Conservation (phyloP, 2,329 filamentous ascomycete species). For the Ceratocystis alfenasii region DNA sequence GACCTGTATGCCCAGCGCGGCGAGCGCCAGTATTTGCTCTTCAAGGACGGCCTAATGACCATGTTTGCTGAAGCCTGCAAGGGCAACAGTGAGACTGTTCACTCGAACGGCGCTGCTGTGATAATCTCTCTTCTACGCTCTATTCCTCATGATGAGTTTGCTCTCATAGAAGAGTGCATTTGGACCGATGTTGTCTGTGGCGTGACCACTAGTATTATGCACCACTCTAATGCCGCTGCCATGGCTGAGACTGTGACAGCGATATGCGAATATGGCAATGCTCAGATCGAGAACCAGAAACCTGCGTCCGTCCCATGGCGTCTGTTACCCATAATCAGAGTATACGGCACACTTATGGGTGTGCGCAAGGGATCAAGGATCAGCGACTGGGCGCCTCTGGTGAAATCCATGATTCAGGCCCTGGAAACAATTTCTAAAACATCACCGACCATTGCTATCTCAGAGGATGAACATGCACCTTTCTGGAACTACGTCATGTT, state of each 20-base stretch:
- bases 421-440: constrained; percentile 38
- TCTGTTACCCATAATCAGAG: constrained; percentile 37
- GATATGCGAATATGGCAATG: constrained; percentile 40
- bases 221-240: constrained; percentile 64
- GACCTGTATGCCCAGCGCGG: constrained; percentile 48
- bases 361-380: constrained; percentile 74
- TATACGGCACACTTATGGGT: constrained; percentile 59
- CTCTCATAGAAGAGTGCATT: constrained; percentile 35
- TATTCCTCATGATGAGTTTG: constrained; percentile 40
- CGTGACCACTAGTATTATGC: constrained; percentile 67
- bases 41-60: constrained; percentile 80
- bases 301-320: constrained; percentile 21
- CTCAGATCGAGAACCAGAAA: constrained; percentile 29
- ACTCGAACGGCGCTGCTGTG: constrained; percentile 47
- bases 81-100: constrained; percentile 46
- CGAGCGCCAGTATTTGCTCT: constrained; percentile 52
- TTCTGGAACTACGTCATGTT: constrained; percentile 50
- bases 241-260: constrained; percentile 57
- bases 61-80: constrained; percentile 77
- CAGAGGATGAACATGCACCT: constrained; percentile 30
- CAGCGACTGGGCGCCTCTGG: constrained; percentile 54
- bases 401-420: constrained; percentile 44
- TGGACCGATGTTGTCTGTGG: constrained; percentile 61
- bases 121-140: constrained; percentile 41
- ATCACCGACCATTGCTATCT: constrained; percentile 27